phyloP scores from a whole-genome alignment of 2,329 filamentous ascomycete species.

The Salinomyces thailandicus region DNA sequence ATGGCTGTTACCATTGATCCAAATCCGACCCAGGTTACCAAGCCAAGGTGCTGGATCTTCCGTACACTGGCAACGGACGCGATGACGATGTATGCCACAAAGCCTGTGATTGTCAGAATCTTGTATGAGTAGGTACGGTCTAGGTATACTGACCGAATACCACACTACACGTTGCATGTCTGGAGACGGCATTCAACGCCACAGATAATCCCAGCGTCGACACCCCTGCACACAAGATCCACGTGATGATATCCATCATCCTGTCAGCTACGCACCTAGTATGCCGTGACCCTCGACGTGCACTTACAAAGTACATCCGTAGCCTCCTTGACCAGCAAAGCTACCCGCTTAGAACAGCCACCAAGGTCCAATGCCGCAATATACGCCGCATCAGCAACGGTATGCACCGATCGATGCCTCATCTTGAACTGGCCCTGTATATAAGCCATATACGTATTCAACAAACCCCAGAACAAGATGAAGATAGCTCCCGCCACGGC shows the following conservation, averaged over 20 bases:
- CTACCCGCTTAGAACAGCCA: slow-evolving; percentile 1
- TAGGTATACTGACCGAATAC: slow-evolving; percentile 8
- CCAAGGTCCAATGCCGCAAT: slow-evolving; percentile 7
- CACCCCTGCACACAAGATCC: slow-evolving; percentile 8
- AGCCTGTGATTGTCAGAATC: no score
- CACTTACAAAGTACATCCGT: slow-evolving; percentile 2
- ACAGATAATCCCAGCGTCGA: slow-evolving; percentile 7
- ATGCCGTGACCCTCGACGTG: slow-evolving; percentile 3
- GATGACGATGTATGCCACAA: slow-evolving; percentile 6
- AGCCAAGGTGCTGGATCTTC: slow-evolving; percentile 7
- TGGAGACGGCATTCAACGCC: slow-evolving; percentile 9
- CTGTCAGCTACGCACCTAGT: slow-evolving; percentile 5
- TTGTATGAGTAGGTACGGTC: no score
- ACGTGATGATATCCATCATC: slow-evolving; percentile 7
- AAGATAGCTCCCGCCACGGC: slow-evolving; percentile 10
- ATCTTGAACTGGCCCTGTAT: slow-evolving; percentile 14
- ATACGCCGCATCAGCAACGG: slow-evolving; percentile 11
- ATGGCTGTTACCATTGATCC: not conserved
- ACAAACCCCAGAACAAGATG: slow-evolving; percentile 12
- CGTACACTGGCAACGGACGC: slow-evolving; percentile 7
- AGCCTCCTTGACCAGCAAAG: not conserved
- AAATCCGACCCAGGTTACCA: not conserved
- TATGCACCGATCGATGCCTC: slow-evolving; percentile 12
- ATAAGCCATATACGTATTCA: slow-evolving; percentile 11
- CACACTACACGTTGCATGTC: slow-evolving; percentile 9